These are phyloP conservation scores for Pestalotiopsis sp. DNA, from an alignment of 2,329 filamentous ascomycete genomes.

Conservation along the genomic window DNA sequence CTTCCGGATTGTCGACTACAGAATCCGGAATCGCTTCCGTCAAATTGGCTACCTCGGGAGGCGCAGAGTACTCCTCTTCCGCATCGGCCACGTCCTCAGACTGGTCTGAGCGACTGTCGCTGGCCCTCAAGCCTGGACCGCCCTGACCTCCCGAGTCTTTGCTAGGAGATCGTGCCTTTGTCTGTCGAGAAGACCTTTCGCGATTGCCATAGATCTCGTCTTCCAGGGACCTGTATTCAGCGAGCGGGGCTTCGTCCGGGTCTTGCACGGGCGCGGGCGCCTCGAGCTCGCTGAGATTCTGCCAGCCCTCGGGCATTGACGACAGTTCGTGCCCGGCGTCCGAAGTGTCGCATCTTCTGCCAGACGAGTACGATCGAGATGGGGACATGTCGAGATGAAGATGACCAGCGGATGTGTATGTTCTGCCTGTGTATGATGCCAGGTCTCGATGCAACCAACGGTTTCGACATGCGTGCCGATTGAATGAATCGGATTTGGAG, in stretches of 20 bases:
- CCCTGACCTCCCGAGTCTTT: background rate
- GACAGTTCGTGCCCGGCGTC: background rate
- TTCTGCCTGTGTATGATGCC: no score
- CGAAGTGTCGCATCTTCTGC: background rate
- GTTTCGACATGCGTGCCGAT: no score
- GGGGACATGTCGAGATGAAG: background rate
- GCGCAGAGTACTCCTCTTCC: background rate
- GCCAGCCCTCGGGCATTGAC: background rate
- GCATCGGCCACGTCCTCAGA: background rate
- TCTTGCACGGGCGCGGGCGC: background rate
- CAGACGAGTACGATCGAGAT: background rate
- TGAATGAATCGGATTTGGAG: no score
- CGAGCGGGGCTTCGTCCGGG: background rate
- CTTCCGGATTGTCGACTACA: slow-evolving; percentile 6
- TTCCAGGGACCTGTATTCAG: background rate
- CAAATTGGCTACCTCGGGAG: slow-evolving; percentile 22
- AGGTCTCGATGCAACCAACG: no score
- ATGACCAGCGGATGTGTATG: background rate
- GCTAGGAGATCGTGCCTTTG: background rate
- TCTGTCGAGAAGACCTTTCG: no score
- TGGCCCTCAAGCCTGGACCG: background rate
- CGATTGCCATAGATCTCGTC: background rate
- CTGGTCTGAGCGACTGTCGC: background rate
- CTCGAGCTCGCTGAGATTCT: background rate
- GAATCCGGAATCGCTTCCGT: background rate